These are phyloP conservation scores for Gremmenia infestans DNA, from an alignment of 2,329 filamentous ascomycete genomes.

Conservation along the genomic window DNA sequence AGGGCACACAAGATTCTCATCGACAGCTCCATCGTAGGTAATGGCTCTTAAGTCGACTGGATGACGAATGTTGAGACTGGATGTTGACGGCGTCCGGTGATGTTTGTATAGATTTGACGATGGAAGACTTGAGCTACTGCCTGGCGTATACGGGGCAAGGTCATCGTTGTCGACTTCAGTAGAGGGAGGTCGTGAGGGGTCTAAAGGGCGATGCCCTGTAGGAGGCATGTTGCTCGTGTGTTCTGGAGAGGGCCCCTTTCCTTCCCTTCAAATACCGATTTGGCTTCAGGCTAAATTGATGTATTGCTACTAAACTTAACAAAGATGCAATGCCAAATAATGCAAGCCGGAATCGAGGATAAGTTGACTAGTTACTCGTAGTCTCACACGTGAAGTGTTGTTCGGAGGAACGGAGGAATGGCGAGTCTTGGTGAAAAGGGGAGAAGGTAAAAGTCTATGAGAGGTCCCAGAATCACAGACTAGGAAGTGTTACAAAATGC, in stretches of 20 bases:
- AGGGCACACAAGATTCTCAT: constrained; percentile 37
- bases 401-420: no score
- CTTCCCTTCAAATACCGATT: no score
- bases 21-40: constrained; percentile 31
- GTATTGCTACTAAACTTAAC: no score
- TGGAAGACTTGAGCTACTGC: constrained; percentile 7
- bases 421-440: no score
- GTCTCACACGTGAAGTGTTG: no score
- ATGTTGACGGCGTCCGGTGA: neutral
- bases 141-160: constrained; percentile 9
- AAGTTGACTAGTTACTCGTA: no score
- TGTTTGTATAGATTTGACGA: neutral
- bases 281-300: no score
- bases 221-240: neutral
- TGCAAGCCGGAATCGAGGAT: no score
- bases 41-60: constrained; percentile 32
- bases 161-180: neutral
- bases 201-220: neutral
- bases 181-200: constrained; percentile 5
- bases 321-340: no score
- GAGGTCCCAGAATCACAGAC: no score
- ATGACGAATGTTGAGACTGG: constrained; percentile 19
- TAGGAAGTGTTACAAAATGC: neutral
- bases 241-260: neutral
- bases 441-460: no score